Base-by-base conservation (phyloP, 345 rosid genomes). In the Brassica carinata region DNA sequence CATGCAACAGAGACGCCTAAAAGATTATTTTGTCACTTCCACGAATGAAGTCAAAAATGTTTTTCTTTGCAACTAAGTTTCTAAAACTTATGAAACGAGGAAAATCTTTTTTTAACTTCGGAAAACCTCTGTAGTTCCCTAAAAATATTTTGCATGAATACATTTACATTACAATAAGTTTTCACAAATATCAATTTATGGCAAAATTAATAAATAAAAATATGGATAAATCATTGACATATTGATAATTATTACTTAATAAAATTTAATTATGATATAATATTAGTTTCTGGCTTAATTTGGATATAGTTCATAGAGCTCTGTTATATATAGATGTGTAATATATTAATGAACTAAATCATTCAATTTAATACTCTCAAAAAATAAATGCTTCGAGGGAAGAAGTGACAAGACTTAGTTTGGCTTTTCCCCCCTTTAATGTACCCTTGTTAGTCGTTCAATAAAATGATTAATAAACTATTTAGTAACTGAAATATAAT, bases 1-100 rank as follows among this genome's bases (percentile, higher is more conserved):
- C 77, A 75, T 75, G 76, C 77, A 71, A 34, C 55, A 75, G 72
- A 64, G 76, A 33, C 33, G 31, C 80, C 83, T 51, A 17, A 69
- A 81, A 75, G 75, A 75, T 51, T 7, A 27, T 63, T 74, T 66
- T 80, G 79, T 80, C 83, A 26, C 51, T 74, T 80, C 9, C 51
- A 13, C 77, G 59, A 53, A 13, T 11, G 59, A 15, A 48, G 59
- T 15, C 59, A 53, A 53, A 53, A 53, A 53, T 5, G 19, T n/a
- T 53, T 53, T 53, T 53, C 59, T 53, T 53, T 15, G 59, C 23
- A n/a, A 53, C 59, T 51, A 51, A 51, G 58, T 51, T 51, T 51
- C n/a, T 14, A 5, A 48, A 14, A 48, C 18, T 53, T 55, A 55
- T 55, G 61, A 17, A 55, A 55, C 26, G 61, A 55, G 23, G 61